Evolutionary conservation across 495 filamentous ascomycete species (phyloP).

Genomic region (Hyaloscypha hepaticicola): DNA sequence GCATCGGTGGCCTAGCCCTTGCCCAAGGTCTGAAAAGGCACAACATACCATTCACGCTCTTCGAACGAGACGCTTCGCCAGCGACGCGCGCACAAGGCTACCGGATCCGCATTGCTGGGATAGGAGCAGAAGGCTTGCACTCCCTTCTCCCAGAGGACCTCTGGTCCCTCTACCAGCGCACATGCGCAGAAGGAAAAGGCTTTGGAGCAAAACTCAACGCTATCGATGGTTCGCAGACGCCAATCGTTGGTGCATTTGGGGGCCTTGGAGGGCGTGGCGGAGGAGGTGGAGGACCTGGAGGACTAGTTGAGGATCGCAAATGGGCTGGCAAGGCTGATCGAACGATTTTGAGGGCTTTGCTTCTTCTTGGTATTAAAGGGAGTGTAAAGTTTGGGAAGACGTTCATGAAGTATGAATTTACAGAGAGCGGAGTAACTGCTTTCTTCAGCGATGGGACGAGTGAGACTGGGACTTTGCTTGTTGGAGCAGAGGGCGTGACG

Average conservation of each 20-base stretch:
- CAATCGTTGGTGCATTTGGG: background rate
- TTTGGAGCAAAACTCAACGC: background rate
- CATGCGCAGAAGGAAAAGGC: background rate
- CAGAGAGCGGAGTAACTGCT: slow-evolving; percentile 37
- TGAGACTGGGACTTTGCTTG: slow-evolving; percentile 35
- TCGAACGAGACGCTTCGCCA: slow-evolving; percentile 41
- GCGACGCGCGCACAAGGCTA: slow-evolving; percentile 15
- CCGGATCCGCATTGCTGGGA: slow-evolving; percentile 40
- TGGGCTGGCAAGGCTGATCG: slow-evolving; percentile 25
- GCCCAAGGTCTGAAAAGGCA: slow-evolving; percentile 51
- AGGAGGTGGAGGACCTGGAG: background rate
- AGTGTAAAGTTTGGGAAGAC: slow-evolving; percentile 43
- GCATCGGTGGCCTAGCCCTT: slow-evolving; percentile 53
- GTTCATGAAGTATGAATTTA: slow-evolving; percentile 40
- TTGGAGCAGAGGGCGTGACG: slow-evolving; percentile 44
- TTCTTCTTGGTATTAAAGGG: slow-evolving; percentile 35
- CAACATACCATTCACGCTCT: slow-evolving; percentile 51
- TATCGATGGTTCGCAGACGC: background rate
- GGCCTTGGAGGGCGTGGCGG: background rate
- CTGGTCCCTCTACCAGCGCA: background rate
- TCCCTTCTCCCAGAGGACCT: slow-evolving; percentile 29
- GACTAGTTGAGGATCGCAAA: background rate
- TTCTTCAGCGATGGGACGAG: slow-evolving; percentile 40
- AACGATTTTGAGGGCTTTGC: slow-evolving; percentile 29
- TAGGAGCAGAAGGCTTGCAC: slow-evolving; percentile 30